These are phyloP conservation scores for Aspergillus incahuasiensis DNA, from an alignment of 495 filamentous ascomycete genomes.

Conservation along the genomic window DNA sequence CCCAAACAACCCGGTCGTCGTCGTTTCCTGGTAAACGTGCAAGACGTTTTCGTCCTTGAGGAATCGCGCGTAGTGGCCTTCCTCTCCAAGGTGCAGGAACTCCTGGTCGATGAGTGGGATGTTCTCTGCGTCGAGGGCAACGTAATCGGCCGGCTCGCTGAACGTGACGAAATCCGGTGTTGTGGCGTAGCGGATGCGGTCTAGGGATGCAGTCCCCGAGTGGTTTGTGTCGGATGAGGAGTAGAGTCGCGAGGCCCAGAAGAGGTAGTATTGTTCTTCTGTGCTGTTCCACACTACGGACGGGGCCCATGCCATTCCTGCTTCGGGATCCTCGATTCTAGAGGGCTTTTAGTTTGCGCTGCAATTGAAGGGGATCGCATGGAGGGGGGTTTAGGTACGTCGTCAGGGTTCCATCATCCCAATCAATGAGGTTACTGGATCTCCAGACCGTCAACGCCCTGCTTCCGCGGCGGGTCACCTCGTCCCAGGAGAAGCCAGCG, in stretches of 20 bases:
- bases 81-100: conserved; percentile 2
- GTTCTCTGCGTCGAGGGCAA: conserved; percentile 6
- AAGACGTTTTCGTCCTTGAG: conserved; percentile 10
- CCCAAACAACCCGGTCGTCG: conserved; percentile 7
- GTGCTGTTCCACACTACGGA: conserved; percentile 9
- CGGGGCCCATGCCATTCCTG: conserved; percentile 12
- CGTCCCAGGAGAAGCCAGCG: conserved; percentile 12
- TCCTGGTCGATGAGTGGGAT: conserved; percentile 14
- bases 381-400: neutral
- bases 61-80: conserved; percentile 4
- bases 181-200: conserved; percentile 12
- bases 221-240: neutral
- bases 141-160: conserved; percentile 5
- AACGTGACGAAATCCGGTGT: conserved; percentile 11
- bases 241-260: conserved; percentile 9
- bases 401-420: conserved; percentile 5
- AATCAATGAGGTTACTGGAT: conserved; percentile 7
- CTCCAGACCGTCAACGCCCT: conserved; percentile 1
- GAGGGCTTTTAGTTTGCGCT: no score
- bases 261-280: conserved; percentile 9
- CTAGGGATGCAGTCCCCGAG: neutral
- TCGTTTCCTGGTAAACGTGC: conserved; percentile 9
- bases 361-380: no score
- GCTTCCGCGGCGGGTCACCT: conserved; percentile 5
- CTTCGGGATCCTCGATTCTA: conserved; percentile 9